Percentiles rank a stretch among this genome's conserved stretches.
These are phyloP conservation scores for Botryotinia narcissicola DNA, from an alignment of 2,329 filamentous ascomycete genomes.

Conservation along the genomic window DNA sequence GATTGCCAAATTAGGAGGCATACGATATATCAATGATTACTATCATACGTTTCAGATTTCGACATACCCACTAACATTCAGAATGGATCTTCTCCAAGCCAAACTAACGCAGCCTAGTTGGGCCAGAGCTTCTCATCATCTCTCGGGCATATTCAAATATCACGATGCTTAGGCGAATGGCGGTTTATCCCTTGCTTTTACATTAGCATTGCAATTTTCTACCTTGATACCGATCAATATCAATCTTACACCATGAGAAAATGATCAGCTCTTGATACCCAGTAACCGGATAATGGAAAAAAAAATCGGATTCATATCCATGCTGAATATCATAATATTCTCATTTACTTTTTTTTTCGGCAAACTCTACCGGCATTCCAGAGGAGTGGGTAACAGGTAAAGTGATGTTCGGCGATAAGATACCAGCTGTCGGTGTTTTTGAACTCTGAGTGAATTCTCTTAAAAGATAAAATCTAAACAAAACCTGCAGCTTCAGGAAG, in stretches of 20 bases:
- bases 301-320: conserved; percentile 11
- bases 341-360: conserved; percentile 9
- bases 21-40: not conserved
- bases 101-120: not conserved
- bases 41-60: conserved; percentile 11
- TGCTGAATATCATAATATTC: conserved; percentile 1
- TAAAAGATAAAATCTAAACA: not conserved
- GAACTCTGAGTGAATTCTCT: not conserved
- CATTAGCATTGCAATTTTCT: not conserved
- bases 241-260: not conserved
- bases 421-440: not conserved
- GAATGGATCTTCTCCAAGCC: not conserved
- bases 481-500: too few species aligned
- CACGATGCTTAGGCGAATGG: not conserved
- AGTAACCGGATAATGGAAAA: conserved; percentile 9
- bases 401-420: conserved; percentile 1
- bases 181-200: not conserved
- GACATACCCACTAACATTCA: not conserved
- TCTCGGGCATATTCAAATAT: not conserved
- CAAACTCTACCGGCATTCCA: conserved; percentile 16
- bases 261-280: not conserved
- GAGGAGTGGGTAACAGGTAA: conserved; percentile 1
- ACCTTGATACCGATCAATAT: not conserved
- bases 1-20: conserved; percentile 13
- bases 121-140: not conserved